Evolutionary conservation across 352 stramenopile species (phyloP), one percentile per base, ranked within the genome.

Genomic region (Globisporangium irregulare): DNA sequence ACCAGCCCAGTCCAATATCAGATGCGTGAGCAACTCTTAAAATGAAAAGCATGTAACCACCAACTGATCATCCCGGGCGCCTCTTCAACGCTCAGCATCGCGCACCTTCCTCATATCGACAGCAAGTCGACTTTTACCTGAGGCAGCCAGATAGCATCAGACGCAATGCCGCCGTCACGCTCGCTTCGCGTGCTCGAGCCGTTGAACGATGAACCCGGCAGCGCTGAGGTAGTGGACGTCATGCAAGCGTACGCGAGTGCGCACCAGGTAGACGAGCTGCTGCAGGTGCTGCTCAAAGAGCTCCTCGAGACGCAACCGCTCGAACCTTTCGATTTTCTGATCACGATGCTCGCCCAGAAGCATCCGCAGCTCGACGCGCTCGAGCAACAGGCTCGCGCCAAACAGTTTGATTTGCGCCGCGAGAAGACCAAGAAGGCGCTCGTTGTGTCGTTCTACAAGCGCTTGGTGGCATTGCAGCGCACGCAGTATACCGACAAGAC

Each of bases 261-360:
- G 3, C 78, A 92, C 67, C 78, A 90, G 41, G 74, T 91, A 25
- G 71, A 89, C 54, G 78, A 83, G 48, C 78, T 94, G 75, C 56
- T 92, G 56, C 81, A 86, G 25, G 67, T 91, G 12, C 70, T 93
- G 43, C 72, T 92, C 67, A 74, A 73, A 54, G 62, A 73, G 18
- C 73, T 94, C 38, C 71, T 93, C 36, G 73, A 92, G 62, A 72
- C 73, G 29, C 84, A 91, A 70, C 84, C 81, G 64, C 68, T 92
- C 20, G 86, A 91, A 46, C 81, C 84, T 5, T 83, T 90, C 64
- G 73, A 82, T 64, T 87, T 90, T 67, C 74, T 94, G 29, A 87
- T 89, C 62, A 69, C 87, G 27, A 72, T 77, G 36, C 75, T 89
- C 34, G 43, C 64, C 22, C 73, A 79, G 25, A 69, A 85, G 62